Conservation (phyloP, 768 basidiomycete species). For the Pseudohyphozyma bogoriensis region DNA sequence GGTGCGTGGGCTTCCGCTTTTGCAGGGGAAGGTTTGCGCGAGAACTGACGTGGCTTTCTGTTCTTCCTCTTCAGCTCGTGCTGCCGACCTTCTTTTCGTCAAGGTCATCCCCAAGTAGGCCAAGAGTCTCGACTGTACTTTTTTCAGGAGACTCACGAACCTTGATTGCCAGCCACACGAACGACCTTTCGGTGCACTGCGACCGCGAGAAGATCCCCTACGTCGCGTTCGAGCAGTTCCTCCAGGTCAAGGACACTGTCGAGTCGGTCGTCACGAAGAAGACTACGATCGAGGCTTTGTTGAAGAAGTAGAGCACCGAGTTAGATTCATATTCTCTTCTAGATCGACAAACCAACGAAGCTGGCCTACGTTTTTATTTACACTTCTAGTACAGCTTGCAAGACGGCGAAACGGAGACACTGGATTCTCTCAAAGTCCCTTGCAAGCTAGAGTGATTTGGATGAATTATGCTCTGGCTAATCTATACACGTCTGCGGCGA, state of each 20-base stretch:
- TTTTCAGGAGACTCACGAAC: background rate
- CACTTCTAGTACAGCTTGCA: no score
- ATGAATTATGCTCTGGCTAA: no score
- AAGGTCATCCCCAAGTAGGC: slow-evolving; percentile 45
- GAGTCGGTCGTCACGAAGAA: slow-evolving; percentile 61
- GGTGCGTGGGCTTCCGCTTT: background rate
- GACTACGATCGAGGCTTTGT: slow-evolving; percentile 44
- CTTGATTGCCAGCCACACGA: slow-evolving; percentile 39
- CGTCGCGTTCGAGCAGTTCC: slow-evolving; percentile 55
- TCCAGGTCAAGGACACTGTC: slow-evolving; percentile 51
- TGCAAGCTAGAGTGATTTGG: no score
- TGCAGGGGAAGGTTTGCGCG: no score
- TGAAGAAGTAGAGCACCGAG: slow-evolving; percentile 12
- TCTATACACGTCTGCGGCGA: slow-evolving; percentile 62
- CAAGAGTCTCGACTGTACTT: background rate
- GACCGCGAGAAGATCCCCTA: slow-evolving; percentile 65
- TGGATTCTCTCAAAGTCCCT: no score
- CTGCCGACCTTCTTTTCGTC: slow-evolving; percentile 91
- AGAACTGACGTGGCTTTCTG: background rate
- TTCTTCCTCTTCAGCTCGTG: slow-evolving; percentile 63
- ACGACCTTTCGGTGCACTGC: slow-evolving; percentile 80
- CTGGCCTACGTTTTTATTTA: no score
- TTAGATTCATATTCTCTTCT: no score
- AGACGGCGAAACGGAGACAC: no score
- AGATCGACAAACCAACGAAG: no score